These are phyloP conservation scores for Aspergillus pseudoglaucus DNA, from an alignment of 2,329 filamentous ascomycete genomes.

Conservation along the genomic window DNA sequence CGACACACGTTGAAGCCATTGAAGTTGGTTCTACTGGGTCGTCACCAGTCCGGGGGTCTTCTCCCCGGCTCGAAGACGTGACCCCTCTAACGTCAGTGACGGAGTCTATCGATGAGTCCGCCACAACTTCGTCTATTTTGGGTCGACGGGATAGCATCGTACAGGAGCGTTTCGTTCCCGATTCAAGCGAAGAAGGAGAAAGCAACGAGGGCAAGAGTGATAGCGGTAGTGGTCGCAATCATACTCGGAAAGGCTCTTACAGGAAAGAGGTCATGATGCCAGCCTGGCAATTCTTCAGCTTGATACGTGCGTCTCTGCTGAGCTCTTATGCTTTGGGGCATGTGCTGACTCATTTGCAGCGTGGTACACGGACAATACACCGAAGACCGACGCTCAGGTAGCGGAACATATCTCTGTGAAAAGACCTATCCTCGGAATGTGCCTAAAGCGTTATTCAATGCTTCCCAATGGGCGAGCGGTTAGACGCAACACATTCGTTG, in stretches of 20 bases:
- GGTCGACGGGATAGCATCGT: slow-evolving; percentile 37
- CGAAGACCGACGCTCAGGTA: slow-evolving; percentile 67
- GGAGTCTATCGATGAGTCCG: slow-evolving; percentile 19
- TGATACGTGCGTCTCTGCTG: slow-evolving; percentile 64
- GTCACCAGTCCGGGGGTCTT: slow-evolving; percentile 12
- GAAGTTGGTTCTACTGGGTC: slow-evolving; percentile 34
- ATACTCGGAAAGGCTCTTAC: slow-evolving; percentile 35
- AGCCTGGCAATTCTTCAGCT: slow-evolving; percentile 93
- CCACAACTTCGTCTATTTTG: slow-evolving; percentile 13
- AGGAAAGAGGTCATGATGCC: slow-evolving; percentile 87
- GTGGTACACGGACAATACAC: slow-evolving; percentile 71
- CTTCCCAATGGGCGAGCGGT: slow-evolving; percentile 60
- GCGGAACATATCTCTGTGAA: slow-evolving; percentile 78
- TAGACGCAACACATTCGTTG: slow-evolving; percentile 74
- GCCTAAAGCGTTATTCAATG: slow-evolving; percentile 83
- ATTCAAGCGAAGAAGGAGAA: slow-evolving; percentile 32
- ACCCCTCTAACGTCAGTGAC: slow-evolving; percentile 22
- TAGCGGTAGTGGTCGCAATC: slow-evolving; percentile 25
- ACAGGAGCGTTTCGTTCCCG: slow-evolving; percentile 38
- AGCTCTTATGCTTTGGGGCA: slow-evolving; percentile 2
- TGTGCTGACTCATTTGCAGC: slow-evolving; percentile 48
- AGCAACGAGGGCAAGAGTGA: slow-evolving; percentile 8
- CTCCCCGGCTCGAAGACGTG: slow-evolving; percentile 15
- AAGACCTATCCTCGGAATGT: slow-evolving; percentile 83
- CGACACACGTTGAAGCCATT: slow-evolving; percentile 37